phyloP scores from a whole-genome alignment of 2,329 filamentous ascomycete genomes.

The Fusarium sacchari region DNA sequence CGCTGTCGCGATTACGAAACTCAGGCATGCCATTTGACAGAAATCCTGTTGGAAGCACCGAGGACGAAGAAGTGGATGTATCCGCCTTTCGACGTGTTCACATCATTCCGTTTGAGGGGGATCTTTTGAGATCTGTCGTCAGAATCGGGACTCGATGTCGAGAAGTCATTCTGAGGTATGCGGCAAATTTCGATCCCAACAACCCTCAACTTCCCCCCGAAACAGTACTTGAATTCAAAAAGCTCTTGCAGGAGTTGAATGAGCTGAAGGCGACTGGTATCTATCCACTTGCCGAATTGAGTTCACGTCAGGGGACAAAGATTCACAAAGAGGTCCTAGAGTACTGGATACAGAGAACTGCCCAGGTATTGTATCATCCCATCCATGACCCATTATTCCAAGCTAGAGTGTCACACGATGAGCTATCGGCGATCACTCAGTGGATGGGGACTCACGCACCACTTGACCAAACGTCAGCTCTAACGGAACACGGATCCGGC shows the following conservation, averaged over 20 bases:
- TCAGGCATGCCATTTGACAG: not conserved
- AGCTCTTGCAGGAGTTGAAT: not conserved
- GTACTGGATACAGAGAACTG: not conserved
- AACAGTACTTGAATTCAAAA: rapidly evolving
- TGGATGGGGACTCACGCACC: not conserved
- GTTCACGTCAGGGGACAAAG: not conserved
- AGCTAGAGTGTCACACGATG: not conserved
- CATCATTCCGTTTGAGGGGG: not conserved
- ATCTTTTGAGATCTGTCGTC: not conserved
- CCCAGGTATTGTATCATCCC: not conserved
- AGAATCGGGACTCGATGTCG: not conserved
- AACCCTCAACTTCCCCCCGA: rapidly evolving
- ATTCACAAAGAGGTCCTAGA: not conserved
- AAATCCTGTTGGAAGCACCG: not conserved
- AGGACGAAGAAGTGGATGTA: not conserved
- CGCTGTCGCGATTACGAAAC: not conserved
- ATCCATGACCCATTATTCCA: not conserved
- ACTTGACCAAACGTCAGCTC: not conserved
- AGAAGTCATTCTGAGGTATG: not conserved
- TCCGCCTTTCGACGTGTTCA: not conserved
- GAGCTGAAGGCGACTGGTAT: not conserved
- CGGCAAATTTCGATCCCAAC: not conserved
- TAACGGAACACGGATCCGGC: not conserved
- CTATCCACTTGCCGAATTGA: not conserved
- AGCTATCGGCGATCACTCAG: not conserved